Evolutionary conservation across 768 basidiomycete genomes (phyloP).

Genomic region (Lenzites betulinus): DNA sequence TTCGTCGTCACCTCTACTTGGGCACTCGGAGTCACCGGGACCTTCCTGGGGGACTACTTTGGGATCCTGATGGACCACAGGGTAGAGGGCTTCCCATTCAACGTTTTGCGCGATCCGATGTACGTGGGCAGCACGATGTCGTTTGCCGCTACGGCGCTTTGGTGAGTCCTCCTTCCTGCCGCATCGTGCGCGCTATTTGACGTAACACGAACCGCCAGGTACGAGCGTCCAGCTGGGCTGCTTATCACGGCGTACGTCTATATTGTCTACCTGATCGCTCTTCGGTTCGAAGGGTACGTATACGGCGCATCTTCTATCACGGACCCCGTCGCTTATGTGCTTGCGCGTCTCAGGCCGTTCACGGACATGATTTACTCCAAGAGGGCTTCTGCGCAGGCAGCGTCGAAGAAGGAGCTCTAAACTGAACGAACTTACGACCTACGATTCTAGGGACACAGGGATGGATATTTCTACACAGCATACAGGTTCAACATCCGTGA

Average conservation of each 20-base stretch:
- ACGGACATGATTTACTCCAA: slow-evolving; percentile 81
- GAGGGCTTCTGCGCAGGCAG: slow-evolving; percentile 39
- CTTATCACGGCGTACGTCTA: slow-evolving; percentile 81
- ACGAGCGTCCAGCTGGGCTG: slow-evolving; percentile 83
- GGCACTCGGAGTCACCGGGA: slow-evolving; percentile 91
- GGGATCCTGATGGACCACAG: slow-evolving; percentile 85
- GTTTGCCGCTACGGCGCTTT: slow-evolving; percentile 84
- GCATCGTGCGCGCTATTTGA: background rate
- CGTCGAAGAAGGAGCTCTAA: slow-evolving; percentile 35
- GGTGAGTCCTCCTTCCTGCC: slow-evolving; percentile 49
- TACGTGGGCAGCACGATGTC: slow-evolving; percentile 94
- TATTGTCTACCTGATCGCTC: slow-evolving; percentile 79
- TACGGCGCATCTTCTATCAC: background rate
- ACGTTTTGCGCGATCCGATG: slow-evolving; percentile 92
- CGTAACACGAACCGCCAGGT: slow-evolving; percentile 48
- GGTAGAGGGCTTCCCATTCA: slow-evolving; percentile 98
- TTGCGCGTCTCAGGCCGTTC: slow-evolving; percentile 54
- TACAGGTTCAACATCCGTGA: slow-evolving; percentile 21
- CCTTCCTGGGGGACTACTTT: slow-evolving; percentile 85
- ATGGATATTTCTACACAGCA: background rate
- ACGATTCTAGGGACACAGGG: background rate
- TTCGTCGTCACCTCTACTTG: slow-evolving; percentile 89
- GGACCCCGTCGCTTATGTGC: background rate
- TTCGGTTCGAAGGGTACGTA: slow-evolving; percentile 87
- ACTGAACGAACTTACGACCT: slow-evolving; percentile 16